phyloP scores from a whole-genome alignment of 2,329 filamentous ascomycete species.

The Ophiobolus disseminans region DNA sequence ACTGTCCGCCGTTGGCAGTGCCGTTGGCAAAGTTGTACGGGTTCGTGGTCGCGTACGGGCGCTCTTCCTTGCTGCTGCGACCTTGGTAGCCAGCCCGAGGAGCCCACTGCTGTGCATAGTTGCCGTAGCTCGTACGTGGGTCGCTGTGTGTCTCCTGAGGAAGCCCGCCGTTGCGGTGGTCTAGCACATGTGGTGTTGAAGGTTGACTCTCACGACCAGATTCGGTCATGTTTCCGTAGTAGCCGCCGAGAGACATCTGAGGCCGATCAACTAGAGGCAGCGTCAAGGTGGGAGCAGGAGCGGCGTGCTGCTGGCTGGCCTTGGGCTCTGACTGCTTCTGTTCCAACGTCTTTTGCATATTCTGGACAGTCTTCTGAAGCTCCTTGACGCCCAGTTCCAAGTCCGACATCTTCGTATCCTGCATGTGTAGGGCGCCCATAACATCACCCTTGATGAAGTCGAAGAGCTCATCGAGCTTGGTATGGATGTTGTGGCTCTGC shows the following conservation, averaged over 20 bases:
- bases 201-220: slow-evolving; percentile 14
- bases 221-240: slow-evolving; percentile 24
- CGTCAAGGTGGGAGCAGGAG: slow-evolving; percentile 8
- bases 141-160: slow-evolving; percentile 25
- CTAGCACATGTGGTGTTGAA: slow-evolving; percentile 17
- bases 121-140: slow-evolving; percentile 20
- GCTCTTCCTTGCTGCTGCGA: slow-evolving; percentile 33
- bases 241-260: slow-evolving; percentile 29
- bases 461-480: slow-evolving; percentile 35
- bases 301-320: slow-evolving; percentile 2
- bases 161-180: slow-evolving; percentile 12
- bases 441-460: slow-evolving; percentile 37
- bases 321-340: slow-evolving; percentile 21
- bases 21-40: slow-evolving; percentile 27
- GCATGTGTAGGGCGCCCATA: slow-evolving; percentile 27
- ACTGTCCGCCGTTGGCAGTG: slow-evolving; percentile 11
- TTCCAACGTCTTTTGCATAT: slow-evolving; percentile 33
- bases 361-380: slow-evolving; percentile 32
- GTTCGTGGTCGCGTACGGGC: slow-evolving; percentile 25
- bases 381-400: slow-evolving; percentile 36
- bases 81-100: slow-evolving; percentile 15
- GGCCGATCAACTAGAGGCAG: slow-evolving; percentile 26
- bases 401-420: slow-evolving; percentile 30
- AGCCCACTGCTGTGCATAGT: slow-evolving; percentile 24
- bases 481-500: slow-evolving; percentile 27